Evolutionary conservation across 345 rosid species (phyloP).

Genomic region (Atalantia buxifolia): DNA sequence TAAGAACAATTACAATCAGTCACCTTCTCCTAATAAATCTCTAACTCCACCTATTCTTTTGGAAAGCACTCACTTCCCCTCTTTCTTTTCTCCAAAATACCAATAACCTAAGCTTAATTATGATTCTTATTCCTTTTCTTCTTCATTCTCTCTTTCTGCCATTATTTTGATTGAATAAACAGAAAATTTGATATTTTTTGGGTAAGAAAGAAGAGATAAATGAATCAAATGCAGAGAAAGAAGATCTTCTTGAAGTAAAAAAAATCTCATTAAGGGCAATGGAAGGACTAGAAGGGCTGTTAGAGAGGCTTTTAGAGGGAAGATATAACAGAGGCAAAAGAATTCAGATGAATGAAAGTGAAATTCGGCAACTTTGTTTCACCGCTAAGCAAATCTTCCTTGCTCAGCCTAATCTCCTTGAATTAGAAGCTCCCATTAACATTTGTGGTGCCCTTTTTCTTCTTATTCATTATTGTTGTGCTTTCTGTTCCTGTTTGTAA

Average conservation of each 20-base stretch:
- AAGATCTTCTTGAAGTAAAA: not conserved
- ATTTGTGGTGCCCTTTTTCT: constrained; percentile 34
- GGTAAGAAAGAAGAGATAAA: not conserved
- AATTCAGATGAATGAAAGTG: constrained; percentile 32
- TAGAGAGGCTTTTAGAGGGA: constrained; percentile 40
- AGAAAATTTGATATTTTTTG: not conserved
- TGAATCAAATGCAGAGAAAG: not conserved
- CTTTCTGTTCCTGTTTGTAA: not conserved
- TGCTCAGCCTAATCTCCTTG: constrained; percentile 43
- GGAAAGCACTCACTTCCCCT: not conserved
- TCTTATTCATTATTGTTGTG: not conserved
- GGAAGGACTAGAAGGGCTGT: constrained; percentile 39
- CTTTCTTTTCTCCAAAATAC: not conserved
- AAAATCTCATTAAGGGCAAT: constrained; percentile 1
- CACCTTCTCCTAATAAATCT: constrained; percentile 17
- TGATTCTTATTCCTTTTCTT: not conserved
- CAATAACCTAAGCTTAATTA: not conserved
- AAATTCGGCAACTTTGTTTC: constrained; percentile 37
- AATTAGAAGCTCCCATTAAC: constrained; percentile 46
- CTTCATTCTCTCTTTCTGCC: not conserved
- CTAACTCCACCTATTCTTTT: constrained; percentile 14
- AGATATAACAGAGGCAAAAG: constrained; percentile 30
- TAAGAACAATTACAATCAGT: not conserved
- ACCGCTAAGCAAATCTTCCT: constrained; percentile 43
- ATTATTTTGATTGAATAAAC: not conserved